Evolutionary conservation across 2,329 filamentous ascomycete genomes (phyloP).

Genomic region (Sarocladium kiliense): DNA sequence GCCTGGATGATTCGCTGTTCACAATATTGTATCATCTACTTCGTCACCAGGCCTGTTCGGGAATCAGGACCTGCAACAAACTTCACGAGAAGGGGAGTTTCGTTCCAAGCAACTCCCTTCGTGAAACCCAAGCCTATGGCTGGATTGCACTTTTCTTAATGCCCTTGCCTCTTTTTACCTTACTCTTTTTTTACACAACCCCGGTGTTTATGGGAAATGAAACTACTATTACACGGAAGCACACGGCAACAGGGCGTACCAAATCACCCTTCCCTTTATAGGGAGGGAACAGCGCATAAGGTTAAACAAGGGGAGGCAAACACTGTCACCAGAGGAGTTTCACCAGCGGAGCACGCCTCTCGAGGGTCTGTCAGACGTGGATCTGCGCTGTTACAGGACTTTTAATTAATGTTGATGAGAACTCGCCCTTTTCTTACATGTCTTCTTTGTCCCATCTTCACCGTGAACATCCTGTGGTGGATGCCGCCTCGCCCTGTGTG

Average conservation of each 20-base stretch:
- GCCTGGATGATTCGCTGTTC: background rate
- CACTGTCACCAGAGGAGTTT: too few relatives aligned
- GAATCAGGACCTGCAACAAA: background rate
- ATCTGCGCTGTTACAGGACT: background rate
- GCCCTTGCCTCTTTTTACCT: background rate
- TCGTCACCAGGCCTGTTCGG: background rate
- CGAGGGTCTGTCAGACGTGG: background rate
- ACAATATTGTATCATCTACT: background rate
- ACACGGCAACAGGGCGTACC: background rate
- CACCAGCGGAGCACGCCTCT: too few relatives aligned
- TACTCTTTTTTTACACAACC: background rate
- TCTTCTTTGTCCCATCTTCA: too few relatives aligned
- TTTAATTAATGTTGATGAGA: slow-evolving; percentile 6
- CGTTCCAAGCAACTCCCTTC: background rate
- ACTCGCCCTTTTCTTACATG: background rate
- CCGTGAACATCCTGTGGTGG: too few relatives aligned
- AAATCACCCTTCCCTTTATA: too few relatives aligned
- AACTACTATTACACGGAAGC: background rate
- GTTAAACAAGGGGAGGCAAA: too few relatives aligned
- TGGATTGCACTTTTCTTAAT: background rate
- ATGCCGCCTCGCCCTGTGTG: too few relatives aligned
- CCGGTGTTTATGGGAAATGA: background rate
- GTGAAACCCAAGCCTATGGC: too few relatives aligned
- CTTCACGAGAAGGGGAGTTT: background rate
- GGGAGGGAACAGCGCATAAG: too few relatives aligned